Evolutionary conservation across 805 yeast genomes (phyloP).

Genomic region (Gaillardinia entomophila): DNA sequence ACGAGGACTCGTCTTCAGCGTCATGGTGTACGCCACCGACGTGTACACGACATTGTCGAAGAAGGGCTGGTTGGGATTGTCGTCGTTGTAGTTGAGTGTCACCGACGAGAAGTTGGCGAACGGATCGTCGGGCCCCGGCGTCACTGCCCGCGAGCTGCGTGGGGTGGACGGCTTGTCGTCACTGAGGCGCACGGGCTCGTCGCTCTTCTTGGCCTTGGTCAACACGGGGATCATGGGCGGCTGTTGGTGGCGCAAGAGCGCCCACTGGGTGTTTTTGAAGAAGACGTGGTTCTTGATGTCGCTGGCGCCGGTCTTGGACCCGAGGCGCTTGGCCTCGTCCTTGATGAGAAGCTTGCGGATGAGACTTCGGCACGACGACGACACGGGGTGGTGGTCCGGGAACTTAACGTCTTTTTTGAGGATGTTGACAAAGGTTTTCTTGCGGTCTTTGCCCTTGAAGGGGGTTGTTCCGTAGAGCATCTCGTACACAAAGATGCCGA

Average conservation of each 20-base stretch:
- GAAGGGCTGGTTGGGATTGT: constrained; percentile 26
- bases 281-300: constrained; percentile 89
- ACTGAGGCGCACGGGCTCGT: neutral
- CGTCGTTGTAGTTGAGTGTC: constrained; percentile 72
- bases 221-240: constrained; percentile 95
- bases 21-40: constrained; percentile 53
- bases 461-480: constrained; percentile 97
- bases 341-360: constrained; percentile 79
- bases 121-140: constrained; percentile 49
- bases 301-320: constrained; percentile 91
- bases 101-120: constrained; percentile 82
- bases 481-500: constrained; percentile 88
- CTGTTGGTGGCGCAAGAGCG: constrained; percentile 80
- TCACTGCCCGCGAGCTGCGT: neutral
- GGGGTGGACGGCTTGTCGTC: neutral
- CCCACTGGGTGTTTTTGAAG: constrained; percentile 93
- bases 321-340: constrained; percentile 83
- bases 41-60: constrained; percentile 38
- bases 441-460: constrained; percentile 85
- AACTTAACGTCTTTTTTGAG: constrained; percentile 79
- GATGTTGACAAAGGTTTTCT: constrained; percentile 83
- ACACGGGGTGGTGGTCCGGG: constrained; percentile 57
- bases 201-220: constrained; percentile 19
- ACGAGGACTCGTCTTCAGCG: constrained; percentile 17
- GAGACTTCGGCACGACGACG: constrained; percentile 72